phyloP scores from a whole-genome alignment of 768 basidiomycete genomes.

The Suillus ampliporus region DNA sequence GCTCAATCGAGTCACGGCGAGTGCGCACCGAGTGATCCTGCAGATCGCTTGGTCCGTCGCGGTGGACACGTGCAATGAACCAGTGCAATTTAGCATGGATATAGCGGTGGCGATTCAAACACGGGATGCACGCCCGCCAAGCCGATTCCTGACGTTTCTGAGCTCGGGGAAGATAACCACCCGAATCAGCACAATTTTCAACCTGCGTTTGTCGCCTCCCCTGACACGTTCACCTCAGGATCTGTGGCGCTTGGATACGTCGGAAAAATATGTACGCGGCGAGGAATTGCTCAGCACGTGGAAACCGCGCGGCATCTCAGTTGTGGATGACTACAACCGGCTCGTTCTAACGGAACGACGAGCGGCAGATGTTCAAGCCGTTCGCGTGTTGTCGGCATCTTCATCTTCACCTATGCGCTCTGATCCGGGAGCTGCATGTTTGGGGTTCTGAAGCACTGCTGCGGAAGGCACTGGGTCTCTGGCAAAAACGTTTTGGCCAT shows the following conservation, averaged over 20 bases:
- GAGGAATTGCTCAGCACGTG: constrained; percentile 85
- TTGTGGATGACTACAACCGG: constrained; percentile 85
- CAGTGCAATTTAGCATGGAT: constrained; percentile 90
- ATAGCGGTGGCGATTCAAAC: constrained; percentile 82
- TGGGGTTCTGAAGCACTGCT: constrained; percentile 76
- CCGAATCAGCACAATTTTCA: constrained; percentile 86
- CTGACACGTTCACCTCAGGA: constrained; percentile 87
- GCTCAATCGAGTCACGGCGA: constrained; percentile 83
- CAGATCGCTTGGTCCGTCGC: constrained; percentile 79
- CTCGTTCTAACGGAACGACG: constrained; percentile 73
- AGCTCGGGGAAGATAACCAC: constrained; percentile 77
- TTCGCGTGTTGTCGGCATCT: constrained; percentile 74
- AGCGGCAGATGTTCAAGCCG: constrained; percentile 89
- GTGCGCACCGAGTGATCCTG: constrained; percentile 79
- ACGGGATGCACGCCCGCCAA: constrained; percentile 86
- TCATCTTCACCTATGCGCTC: constrained; percentile 52
- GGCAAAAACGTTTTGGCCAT: constrained; percentile 85
- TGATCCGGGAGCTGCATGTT: constrained; percentile 51
- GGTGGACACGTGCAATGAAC: constrained; percentile 84
- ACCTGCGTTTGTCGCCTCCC: constrained; percentile 79
- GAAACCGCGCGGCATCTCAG: constrained; percentile 87
- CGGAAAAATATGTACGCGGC: constrained; percentile 92
- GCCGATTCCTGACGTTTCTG: constrained; percentile 76
- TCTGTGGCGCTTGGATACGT: constrained; percentile 93
- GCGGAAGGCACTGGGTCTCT: constrained; percentile 71